Base-by-base conservation (phyloP, 768 basidiomycete genomes). In the Calocybe indica region DNA sequence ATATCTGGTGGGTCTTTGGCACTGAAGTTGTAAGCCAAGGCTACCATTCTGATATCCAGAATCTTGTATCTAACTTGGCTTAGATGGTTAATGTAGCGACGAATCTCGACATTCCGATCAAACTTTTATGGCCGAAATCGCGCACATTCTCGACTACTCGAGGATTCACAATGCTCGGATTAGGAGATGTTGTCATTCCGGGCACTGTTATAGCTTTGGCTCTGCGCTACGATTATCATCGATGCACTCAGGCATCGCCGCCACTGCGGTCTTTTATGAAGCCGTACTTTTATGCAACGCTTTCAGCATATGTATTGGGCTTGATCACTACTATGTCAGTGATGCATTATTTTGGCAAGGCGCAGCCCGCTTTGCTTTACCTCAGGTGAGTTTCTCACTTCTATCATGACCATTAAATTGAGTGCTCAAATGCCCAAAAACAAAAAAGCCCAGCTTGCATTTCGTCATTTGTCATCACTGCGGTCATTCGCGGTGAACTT, bases 51-150 rank as follows among this genome's bases (percentile, higher is more conserved):
- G 28, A n/a, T 2, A 3, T 9, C 30, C n/a, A 13, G 22, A 37
- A n/a, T 12, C 11, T 51, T 48, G 15, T n/a, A 32, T 30, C 43
- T 51, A 22, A 53, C 14, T 30, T 45, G 13, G 50, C 40, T 7
- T 56, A 92, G 88, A 97, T 97, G 94, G 83, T 95, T 15, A 83
- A 83, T 55, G 95, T 98, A 1, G 95, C 95, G 1, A 92, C 85
- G 14, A 80, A 74, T 36, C 76, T 97, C 32, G 92, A 98, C 57
- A 83, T 87, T 28, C 95, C 95, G 13, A 94, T 98, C 69, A 97
- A 96, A 67, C 74, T 98, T 31, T 71, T 94, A 34, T 92, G 85
- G 82, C 83, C 90, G 0, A 91, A 88, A 59, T 83, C 83, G 1
- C 51, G 80, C 14, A 46, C 42, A 1, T 73, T 83, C 54, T 64